phyloP scores from a whole-genome alignment of 2,329 filamentous ascomycete species.

The Pseudopyrenochaeta lycopersici region DNA sequence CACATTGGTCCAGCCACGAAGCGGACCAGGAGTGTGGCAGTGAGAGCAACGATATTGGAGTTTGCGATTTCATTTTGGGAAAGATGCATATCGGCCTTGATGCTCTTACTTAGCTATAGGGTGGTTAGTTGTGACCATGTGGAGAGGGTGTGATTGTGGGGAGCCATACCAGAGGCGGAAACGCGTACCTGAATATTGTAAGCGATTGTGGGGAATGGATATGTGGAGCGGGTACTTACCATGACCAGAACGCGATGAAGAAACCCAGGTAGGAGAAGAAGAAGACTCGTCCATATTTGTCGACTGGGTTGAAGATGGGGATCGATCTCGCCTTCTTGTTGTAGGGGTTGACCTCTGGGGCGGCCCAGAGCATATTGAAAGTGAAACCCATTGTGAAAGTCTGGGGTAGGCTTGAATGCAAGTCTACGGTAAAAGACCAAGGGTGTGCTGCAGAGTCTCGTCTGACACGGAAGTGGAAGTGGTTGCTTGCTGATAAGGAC shows the following conservation, averaged over 20 bases:
- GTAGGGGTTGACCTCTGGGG: constrained; percentile 82
- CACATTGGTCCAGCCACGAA: constrained; percentile 83
- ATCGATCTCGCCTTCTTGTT: constrained; percentile 84
- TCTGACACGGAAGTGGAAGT: constrained; percentile 10
- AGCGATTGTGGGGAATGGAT: constrained; percentile 22
- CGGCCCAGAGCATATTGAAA: constrained; percentile 48
- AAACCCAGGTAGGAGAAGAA: constrained; percentile 91
- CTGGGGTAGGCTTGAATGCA: constrained; percentile 1
- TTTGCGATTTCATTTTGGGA: constrained; percentile 78
- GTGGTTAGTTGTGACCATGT: constrained; percentile 54
- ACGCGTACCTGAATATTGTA: constrained; percentile 73
- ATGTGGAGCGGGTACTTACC: constrained; percentile 51
- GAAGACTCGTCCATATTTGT: constrained; percentile 86
- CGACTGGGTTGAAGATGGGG: constrained; percentile 78
- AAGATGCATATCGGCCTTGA: constrained; percentile 79
- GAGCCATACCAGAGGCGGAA: constrained; percentile 75
- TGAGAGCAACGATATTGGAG: constrained; percentile 86
- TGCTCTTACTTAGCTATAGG: constrained; percentile 62
- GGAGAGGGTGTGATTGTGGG: constrained; percentile 7
- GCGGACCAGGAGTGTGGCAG: constrained; percentile 71
- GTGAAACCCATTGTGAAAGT: constrained; percentile 44
- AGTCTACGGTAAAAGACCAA: constrained; percentile 5
- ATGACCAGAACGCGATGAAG: constrained; percentile 88
- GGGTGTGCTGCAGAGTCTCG: constrained; percentile 13
- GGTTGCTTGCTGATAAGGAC: constrained; percentile 23